Conservation (phyloP, 257 asterid species). For the Plantago major region DNA sequence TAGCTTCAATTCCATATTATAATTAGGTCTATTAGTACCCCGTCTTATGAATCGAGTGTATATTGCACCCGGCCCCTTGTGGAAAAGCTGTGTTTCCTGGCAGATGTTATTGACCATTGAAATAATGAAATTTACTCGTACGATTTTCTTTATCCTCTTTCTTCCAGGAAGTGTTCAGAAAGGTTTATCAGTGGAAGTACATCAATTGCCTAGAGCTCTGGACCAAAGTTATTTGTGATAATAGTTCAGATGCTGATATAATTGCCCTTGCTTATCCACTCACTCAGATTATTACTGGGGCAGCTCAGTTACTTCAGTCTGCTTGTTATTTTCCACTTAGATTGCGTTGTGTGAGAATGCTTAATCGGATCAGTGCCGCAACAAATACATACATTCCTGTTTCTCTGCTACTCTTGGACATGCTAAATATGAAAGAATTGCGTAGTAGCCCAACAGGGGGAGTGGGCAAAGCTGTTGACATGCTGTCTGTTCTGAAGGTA, state of each 20-base stretch:
- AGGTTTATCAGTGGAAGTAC: slow-evolving; percentile 95
- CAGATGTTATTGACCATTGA: no score
- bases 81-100: background rate
- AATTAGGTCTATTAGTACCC: background rate
- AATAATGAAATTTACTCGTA: background rate
- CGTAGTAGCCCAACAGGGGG: slow-evolving; percentile 85
- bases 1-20: background rate
- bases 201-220: slow-evolving; percentile 92
- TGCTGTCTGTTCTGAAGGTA: slow-evolving; percentile 66
- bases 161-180: slow-evolving; percentile 65
- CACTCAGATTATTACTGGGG: slow-evolving; percentile 81
- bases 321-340: slow-evolving; percentile 89
- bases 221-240: slow-evolving; percentile 84
- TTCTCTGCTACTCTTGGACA: slow-evolving; percentile 74
- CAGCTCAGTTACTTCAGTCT: slow-evolving; percentile 85
- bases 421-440: slow-evolving; percentile 90
- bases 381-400: slow-evolving; percentile 79
- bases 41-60: background rate
- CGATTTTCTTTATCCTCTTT: slow-evolving; percentile 13
- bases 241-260: slow-evolving; percentile 68
- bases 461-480: slow-evolving; percentile 85
- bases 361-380: slow-evolving; percentile 73
- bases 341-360: slow-evolving; percentile 90
- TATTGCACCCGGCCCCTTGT: background rate
- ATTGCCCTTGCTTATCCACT: slow-evolving; percentile 88